Evolutionary conservation across 345 rosid species (phyloP), one percentile per base, ranked within the genome.

Genomic region (Zanthoxylum bungeanum): DNA sequence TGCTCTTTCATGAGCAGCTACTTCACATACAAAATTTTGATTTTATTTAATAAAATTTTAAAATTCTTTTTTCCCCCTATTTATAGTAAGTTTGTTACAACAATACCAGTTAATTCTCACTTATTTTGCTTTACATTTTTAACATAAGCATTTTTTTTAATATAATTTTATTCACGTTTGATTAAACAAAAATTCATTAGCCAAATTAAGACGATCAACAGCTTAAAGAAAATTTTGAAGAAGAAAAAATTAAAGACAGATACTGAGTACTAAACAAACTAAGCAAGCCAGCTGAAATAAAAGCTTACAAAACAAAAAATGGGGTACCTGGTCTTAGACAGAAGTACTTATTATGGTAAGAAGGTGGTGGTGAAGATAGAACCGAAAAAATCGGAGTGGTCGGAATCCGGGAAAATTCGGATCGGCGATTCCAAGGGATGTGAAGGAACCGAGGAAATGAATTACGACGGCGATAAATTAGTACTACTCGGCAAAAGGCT

Each of bases 391-490:
- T 22, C 34, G 72, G 79, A 31, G 69, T 57, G 71, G 75, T 77
- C 81, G 83, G 77, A 77, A 74, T 64, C 73, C 49, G 73, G 68
- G 22, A 56, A 34, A 22, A n/a, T 25, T 62, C 17, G 33, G 77
- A 74, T 71, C 83, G 81, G 79, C 81, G 79, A 74, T 74, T 77
- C 34, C 61, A 61, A 42, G 60, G 53, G 68, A 44, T 27, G 30
- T 12, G 27, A 33, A 36, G 61, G 58, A 69, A 46, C 76, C 82
- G 81, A 79, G 83, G 80, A 81, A 81, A 84, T 72, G 76, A 73
- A 78, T 78, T 74, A 77, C 81, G 60, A 63, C 83, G 85, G 78
- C 87, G 81, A 80, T 84, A 71, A 76, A 78, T 80, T 72, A 68
- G 37, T 25, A 51, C 31, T 73, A 73, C 65, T 79, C 76, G 80